Evolutionary conservation across 257 asterid species (phyloP).

Genomic region (Schizonepeta tenuifolia): DNA sequence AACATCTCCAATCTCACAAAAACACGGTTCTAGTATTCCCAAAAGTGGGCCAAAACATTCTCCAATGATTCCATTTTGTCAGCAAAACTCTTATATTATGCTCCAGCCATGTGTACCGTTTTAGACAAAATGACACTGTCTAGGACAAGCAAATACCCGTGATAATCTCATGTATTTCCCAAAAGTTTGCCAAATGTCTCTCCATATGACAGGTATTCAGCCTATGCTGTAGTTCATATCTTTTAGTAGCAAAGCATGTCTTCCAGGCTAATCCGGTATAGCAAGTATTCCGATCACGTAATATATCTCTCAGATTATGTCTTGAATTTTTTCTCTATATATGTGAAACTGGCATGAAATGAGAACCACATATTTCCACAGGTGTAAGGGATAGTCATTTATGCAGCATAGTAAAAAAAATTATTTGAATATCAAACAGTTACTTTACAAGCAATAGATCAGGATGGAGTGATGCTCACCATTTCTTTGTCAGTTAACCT

Average conservation of each 20-base stretch:
- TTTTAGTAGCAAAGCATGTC: conserved; percentile 6
- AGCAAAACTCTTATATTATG: background rate
- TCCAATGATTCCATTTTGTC: background rate
- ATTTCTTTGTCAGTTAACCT: conserved; percentile 88
- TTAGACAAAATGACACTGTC: background rate
- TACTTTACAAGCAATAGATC: conserved; percentile 29
- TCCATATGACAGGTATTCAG: background rate
- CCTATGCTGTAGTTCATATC: background rate
- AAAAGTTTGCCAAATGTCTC: background rate
- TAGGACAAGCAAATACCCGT: background rate
- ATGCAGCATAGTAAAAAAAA: background rate
- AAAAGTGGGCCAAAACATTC: background rate
- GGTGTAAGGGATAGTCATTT: conserved; percentile 18
- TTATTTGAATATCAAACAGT: background rate
- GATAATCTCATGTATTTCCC: background rate
- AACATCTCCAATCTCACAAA: background rate
- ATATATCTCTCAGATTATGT: background rate
- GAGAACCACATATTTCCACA: background rate
- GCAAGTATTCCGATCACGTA: conserved; percentile 16
- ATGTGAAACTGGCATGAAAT: conserved; percentile 22
- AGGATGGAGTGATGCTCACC: conserved; percentile 52
- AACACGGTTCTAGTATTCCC: background rate
- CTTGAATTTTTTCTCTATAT: conserved; percentile 3
- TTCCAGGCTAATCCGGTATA: conserved; percentile 7
- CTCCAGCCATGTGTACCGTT: background rate